phyloP scores from a whole-genome alignment of 2,329 filamentous ascomycete genomes.

The Fusarium miscanthi region DNA sequence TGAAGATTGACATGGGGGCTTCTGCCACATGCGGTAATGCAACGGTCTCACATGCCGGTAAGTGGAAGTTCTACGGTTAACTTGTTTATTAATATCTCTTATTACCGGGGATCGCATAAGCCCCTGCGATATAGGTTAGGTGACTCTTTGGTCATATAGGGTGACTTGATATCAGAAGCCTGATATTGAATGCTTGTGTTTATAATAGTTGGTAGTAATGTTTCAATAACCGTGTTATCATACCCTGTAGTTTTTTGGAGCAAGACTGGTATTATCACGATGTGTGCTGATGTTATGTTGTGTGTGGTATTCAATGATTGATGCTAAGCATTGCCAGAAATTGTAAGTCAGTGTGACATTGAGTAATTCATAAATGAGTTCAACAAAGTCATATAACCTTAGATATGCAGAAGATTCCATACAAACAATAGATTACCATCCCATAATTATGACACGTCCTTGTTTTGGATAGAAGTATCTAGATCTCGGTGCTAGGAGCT shows the following conservation, averaged over 20 bases:
- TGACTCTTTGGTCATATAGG: neutral
- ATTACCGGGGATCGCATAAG: neutral
- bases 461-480: neutral
- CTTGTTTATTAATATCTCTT: neutral
- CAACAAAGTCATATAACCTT: neutral
- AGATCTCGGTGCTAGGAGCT: neutral
- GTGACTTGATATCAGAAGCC: neutral
- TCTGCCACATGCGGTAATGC: neutral
- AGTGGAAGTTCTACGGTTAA: neutral
- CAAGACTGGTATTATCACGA: no score
- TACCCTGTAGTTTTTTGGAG: neutral
- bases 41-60: constrained; percentile 4
- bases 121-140: neutral
- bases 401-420: no score
- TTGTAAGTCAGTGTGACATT: no score
- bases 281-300: neutral
- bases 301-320: no score
- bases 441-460: no score
- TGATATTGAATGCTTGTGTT: neutral
- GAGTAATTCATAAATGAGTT: neutral
- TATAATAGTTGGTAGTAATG: neutral
- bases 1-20: neutral
- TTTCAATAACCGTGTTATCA: neutral
- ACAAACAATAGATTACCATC: neutral
- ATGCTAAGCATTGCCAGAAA: accelerated